Evolutionary conservation across 2,329 filamentous ascomycete genomes (phyloP).

Genomic region (Colletotrichum higginsianum): DNA sequence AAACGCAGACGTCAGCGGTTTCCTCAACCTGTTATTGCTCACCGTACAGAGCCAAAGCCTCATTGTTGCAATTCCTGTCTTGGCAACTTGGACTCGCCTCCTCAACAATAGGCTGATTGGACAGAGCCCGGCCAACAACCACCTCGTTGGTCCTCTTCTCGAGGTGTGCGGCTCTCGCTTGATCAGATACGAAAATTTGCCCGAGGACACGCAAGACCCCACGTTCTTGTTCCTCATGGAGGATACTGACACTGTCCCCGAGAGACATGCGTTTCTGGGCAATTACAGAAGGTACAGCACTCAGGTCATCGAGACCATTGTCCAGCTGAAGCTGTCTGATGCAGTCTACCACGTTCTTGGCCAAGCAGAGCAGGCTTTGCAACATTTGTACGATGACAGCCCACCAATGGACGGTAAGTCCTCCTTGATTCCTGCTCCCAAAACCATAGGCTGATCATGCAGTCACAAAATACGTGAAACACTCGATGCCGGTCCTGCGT

Average conservation of each 20-base stretch:
- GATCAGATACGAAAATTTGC: slow-evolving; percentile 88
- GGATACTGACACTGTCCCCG: slow-evolving; percentile 94
- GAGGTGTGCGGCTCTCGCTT: slow-evolving; percentile 88
- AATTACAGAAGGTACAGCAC: slow-evolving; percentile 95
- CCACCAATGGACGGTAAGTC: slow-evolving; percentile 76
- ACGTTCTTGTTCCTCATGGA: slow-evolving; percentile 88
- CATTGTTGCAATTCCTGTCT: slow-evolving; percentile 91
- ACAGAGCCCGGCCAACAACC: slow-evolving; percentile 71
- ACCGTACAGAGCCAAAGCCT: slow-evolving; percentile 90
- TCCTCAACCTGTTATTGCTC: slow-evolving; percentile 84
- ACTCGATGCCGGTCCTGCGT: slow-evolving; percentile 79
- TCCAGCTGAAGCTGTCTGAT: slow-evolving; percentile 84
- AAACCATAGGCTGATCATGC: slow-evolving; percentile 10
- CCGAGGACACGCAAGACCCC: slow-evolving; percentile 84
- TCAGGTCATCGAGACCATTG: slow-evolving; percentile 88
- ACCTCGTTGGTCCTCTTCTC: slow-evolving; percentile 81
- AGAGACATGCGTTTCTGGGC: slow-evolving; percentile 93
- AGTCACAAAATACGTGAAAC: slow-evolving; percentile 76
- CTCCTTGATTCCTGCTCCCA: background rate
- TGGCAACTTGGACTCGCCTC: slow-evolving; percentile 91
- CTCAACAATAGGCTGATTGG: slow-evolving; percentile 80
- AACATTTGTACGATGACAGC: slow-evolving; percentile 81
- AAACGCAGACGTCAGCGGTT: slow-evolving; percentile 77
- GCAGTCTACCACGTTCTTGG: slow-evolving; percentile 90
- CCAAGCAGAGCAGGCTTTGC: slow-evolving; percentile 81